phyloP scores from a whole-genome alignment of 495 filamentous ascomycete genomes.

The Trichocladium antarcticum region DNA sequence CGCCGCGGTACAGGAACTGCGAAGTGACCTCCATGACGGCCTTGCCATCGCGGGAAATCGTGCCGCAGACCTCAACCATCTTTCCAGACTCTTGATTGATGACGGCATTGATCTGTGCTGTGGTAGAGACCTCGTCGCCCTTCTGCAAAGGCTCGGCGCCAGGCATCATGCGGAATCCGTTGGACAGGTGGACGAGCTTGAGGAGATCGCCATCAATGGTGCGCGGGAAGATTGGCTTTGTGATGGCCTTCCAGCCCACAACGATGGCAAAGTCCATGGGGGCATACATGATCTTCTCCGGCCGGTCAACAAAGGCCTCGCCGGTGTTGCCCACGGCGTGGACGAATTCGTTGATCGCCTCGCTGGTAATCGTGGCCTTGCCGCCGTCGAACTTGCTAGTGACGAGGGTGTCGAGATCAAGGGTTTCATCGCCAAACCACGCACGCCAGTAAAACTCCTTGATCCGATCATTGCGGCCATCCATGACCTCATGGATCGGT shows the following conservation, averaged over 20 bases:
- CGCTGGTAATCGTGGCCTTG: conserved; percentile 67
- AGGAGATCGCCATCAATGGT: conserved; percentile 90
- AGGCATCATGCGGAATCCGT: conserved; percentile 95
- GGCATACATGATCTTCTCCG: conserved; percentile 86
- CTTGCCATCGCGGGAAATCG: conserved; percentile 72
- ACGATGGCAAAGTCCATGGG: conserved; percentile 99
- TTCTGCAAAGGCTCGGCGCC: conserved; percentile 90
- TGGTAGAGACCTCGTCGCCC: conserved; percentile 84
- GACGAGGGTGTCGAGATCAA: conserved; percentile 74
- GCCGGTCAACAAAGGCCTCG: conserved; percentile 95
- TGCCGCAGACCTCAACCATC: conserved; percentile 98
- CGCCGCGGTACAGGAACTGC: conserved; percentile 91
- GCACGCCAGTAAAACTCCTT: conserved; percentile 96
- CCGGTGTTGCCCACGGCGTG: conserved; percentile 97
- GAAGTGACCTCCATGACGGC: conserved; percentile 98
- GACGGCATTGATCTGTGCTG: conserved; percentile 91
- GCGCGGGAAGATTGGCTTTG: conserved; percentile 93
- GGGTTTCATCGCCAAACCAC: conserved; percentile 83
- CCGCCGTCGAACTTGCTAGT: conserved; percentile 85
- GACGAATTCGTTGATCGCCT: conserved; percentile 94
- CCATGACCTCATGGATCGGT: conserved; percentile 91
- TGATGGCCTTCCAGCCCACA: conserved; percentile 97
- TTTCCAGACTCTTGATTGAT: conserved; percentile 97
- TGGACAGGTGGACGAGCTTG: conserved; percentile 90
- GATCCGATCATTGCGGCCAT: conserved; percentile 85